Evolutionary conservation across 805 yeast genomes (phyloP).

Genomic region (Teunomyces funiuensis): DNA sequence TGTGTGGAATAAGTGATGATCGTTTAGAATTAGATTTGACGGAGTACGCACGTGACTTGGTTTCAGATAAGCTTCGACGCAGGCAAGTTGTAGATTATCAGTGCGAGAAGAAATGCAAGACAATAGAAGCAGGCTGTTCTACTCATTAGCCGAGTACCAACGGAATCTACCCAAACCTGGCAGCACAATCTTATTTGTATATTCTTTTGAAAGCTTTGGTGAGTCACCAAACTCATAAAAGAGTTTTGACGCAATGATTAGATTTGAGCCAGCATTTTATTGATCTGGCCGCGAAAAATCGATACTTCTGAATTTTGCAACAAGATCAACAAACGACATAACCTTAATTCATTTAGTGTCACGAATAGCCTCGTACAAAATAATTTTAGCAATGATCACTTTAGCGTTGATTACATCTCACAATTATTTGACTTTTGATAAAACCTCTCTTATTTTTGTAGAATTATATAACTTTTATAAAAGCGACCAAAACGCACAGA

Average conservation of each 20-base stretch:
- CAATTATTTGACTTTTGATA: background rate
- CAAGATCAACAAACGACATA: background rate
- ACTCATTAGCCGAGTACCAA: no score
- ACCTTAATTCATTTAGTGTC: background rate
- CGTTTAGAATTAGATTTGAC: background rate
- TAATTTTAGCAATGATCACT: background rate
- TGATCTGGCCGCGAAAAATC: background rate
- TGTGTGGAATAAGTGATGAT: background rate
- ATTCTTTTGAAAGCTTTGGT: background rate
- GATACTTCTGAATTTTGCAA: background rate
- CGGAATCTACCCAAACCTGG: no score
- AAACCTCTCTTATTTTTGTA: background rate
- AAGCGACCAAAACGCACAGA: no score
- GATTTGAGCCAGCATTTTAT: background rate
- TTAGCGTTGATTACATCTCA: background rate
- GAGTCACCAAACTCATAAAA: background rate
- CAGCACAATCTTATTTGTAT: no score
- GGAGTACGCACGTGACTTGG: background rate
- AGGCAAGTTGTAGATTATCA: no score
- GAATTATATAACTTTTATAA: no score
- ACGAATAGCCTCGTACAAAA: background rate
- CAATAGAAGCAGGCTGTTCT: no score
- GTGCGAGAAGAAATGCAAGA: background rate
- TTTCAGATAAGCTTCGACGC: background rate
- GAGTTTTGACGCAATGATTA: background rate